Base-by-base conservation (phyloP, 2,329 filamentous ascomycete genomes). In the Talaromyces sp. region DNA sequence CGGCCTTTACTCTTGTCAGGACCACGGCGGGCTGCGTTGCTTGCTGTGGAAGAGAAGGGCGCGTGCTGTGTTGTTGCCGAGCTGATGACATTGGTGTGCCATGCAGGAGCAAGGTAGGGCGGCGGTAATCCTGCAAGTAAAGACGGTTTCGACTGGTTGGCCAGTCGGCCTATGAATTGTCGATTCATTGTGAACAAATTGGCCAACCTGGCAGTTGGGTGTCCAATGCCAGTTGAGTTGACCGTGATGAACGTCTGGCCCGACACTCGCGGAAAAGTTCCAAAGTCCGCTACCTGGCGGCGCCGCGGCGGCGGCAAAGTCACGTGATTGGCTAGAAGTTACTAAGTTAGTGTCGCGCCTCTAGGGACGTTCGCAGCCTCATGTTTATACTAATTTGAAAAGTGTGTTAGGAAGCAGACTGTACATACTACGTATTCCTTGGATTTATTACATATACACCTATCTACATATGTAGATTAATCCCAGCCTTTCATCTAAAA, bases 1-100 rank as follows among this genome's bases (percentile, higher is more conserved):
- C 95, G 89, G 64, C 86, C 80, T 66, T 84, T 87, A 81, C 91
- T 97, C 78, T 86, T 86, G 79, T 97, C 93, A 72, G 87, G 86
- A 75, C 81, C 78, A 67, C 68, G 81, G 68, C 78, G 80, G 65
- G 75, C 65, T 77, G 77, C 57, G 61, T 69, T 68, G 66, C 84
- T 83, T 62, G 62, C 57, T 27, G 85, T 88, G 56, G 87, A 85
- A 50, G 76, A 75, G 75, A 87, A 83, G 65, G 72, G 72, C 63
- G 70, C 70, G 66, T 70, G 68, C 64, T 76, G 74, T 61, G 68
- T 64, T 61, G 68, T 64, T 59, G 70, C 63, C 52, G 69, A 69
- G 42, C 69, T 68, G 67, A 65, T 67, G 64, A 71, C 67, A 65
- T 71, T 67, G 62, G 72, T 75, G 72, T 69, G 78, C 57, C 76